These are phyloP conservation scores for Leccinum subtestaceum DNA, from an alignment of 768 basidiomycete genomes.

Conservation along the genomic window DNA sequence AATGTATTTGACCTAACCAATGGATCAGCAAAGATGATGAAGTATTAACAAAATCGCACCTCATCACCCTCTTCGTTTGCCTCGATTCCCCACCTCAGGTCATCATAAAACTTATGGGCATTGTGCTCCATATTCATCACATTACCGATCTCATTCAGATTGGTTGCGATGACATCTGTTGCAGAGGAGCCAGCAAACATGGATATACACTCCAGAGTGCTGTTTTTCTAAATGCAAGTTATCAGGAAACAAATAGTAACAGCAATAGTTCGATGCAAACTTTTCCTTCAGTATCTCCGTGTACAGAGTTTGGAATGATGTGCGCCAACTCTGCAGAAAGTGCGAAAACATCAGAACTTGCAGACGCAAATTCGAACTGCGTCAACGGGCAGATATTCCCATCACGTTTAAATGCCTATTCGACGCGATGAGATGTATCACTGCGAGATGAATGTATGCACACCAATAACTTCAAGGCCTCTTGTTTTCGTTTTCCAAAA, in stretches of 20 bases:
- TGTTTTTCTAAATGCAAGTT: not conserved
- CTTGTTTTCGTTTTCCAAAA: not conserved
- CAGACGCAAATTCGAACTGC: too few species aligned
- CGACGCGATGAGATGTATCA: not conserved
- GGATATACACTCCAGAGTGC: slow-evolving; percentile 1
- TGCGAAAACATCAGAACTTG: too few species aligned
- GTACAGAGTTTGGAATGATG: slow-evolving; percentile 5
- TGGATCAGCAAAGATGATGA: not conserved
- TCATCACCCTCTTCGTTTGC: not conserved
- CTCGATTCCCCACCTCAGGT: slow-evolving; percentile 1
- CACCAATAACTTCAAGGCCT: slow-evolving; percentile 4
- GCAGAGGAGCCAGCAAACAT: not conserved
- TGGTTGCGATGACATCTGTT: not conserved
- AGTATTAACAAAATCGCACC: not conserved
- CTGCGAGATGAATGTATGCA: not conserved
- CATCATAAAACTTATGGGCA: not conserved
- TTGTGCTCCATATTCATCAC: not conserved
- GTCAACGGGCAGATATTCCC: not conserved
- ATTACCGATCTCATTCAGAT: not conserved
- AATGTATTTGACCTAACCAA: not conserved
- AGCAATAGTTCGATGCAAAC: not conserved
- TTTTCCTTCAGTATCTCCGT: not conserved
- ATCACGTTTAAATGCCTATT: not conserved
- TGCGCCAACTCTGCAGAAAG: not conserved
- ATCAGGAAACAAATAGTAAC: not conserved